Percentiles rank a stretch among this genome's conserved stretches.
phyloP scores from a whole-genome alignment of 805 yeast genomes.

The Kazachstania viticola region DNA sequence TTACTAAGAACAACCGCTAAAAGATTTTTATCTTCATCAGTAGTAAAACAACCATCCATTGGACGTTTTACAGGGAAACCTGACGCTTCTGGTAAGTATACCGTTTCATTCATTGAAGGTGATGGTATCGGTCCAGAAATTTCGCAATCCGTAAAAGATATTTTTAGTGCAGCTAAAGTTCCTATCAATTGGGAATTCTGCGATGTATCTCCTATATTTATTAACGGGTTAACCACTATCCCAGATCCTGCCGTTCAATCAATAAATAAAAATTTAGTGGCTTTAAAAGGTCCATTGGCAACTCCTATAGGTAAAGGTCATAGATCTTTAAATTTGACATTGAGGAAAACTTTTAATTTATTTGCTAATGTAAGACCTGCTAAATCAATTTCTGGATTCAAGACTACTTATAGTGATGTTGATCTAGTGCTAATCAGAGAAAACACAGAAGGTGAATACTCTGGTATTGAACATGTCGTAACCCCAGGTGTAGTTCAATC shows the following conservation, averaged over 20 bases:
- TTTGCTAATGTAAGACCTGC: conserved; percentile 98
- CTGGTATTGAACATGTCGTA: conserved; percentile 96
- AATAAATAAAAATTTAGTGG: conserved; percentile 86
- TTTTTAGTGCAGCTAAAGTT: conserved; percentile 86
- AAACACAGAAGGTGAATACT: conserved; percentile 99
- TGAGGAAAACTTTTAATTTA: conserved; percentile 91
- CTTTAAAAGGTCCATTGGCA: conserved; percentile 95
- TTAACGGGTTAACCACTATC: conserved; percentile 86
- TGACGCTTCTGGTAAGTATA: conserved; percentile 65
- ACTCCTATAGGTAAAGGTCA: conserved; percentile 99
- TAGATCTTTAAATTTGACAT: conserved; percentile 90
- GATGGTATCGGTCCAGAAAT: conserved; percentile 97
- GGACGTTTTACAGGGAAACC: conserved; percentile 26
- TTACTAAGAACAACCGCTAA: too few relatives aligned
- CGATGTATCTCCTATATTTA: conserved; percentile 87
- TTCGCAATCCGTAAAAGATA: conserved; percentile 85
- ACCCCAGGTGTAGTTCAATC: conserved; percentile 98
- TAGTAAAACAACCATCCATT: conserved; percentile 21
- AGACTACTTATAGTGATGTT: conserved; percentile 71
- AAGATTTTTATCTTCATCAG: conserved; percentile 11
- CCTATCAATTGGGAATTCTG: conserved; percentile 97
- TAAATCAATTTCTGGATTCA: conserved; percentile 82
- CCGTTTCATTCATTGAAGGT: conserved; percentile 94
- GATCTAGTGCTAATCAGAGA: conserved; percentile 96
- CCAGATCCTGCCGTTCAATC: conserved; percentile 88